phyloP scores from a whole-genome alignment of 805 yeast genomes.

The Blastobotrys parvus region DNA sequence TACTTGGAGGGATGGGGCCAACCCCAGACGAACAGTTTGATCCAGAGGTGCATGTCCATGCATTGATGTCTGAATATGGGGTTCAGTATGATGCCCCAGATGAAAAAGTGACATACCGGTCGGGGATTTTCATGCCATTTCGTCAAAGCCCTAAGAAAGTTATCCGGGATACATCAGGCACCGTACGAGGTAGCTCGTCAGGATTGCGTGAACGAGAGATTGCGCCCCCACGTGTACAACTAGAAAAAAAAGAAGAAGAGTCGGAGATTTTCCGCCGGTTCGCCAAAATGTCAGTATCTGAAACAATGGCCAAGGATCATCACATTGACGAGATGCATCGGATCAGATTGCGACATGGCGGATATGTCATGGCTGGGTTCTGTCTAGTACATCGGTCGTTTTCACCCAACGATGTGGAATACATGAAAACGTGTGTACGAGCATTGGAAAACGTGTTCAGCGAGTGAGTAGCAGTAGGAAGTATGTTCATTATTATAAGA shows the following conservation, averaged over 20 bases:
- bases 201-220: too few species aligned
- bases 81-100: conserved; percentile 14
- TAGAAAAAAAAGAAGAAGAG: too few species aligned
- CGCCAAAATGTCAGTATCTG: too few species aligned
- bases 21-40: conserved; percentile 13
- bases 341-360: conserved; percentile 14
- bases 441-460: conserved; percentile 21
- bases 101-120: conserved; percentile 9
- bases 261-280: too few species aligned
- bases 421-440: conserved; percentile 22
- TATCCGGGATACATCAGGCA: too few species aligned
- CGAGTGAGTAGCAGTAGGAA: background rate
- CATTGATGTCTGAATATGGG: conserved; percentile 16
- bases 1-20: conserved; percentile 15
- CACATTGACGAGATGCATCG: background rate
- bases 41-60: conserved; percentile 12
- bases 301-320: too few species aligned
- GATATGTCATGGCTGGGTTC: conserved; percentile 24
- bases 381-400: conserved; percentile 13
- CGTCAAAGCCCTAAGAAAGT: too few species aligned
- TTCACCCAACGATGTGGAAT: conserved; percentile 24
- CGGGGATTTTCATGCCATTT: conserved; percentile 21
- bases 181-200: too few species aligned
- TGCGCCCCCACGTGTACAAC: too few species aligned
- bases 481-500: too few species aligned